phyloP scores from a whole-genome alignment of 176 grass and related monocot species.

The Thinopyrum elongatum region DNA sequence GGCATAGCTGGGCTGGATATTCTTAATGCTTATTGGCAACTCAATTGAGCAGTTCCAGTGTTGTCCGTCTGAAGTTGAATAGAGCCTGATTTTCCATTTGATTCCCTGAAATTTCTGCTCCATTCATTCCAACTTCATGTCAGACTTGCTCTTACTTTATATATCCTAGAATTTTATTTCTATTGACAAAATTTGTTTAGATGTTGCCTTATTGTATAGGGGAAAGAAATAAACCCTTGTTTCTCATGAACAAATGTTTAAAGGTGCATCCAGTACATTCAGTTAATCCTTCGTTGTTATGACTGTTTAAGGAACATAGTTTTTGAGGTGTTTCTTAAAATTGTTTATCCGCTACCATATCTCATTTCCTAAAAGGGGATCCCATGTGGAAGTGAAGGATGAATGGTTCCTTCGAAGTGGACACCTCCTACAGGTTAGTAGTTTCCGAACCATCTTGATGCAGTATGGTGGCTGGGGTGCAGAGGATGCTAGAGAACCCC shows the following conservation, averaged over 20 bases:
- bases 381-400: background rate
- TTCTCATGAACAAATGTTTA: background rate
- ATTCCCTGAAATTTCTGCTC: background rate
- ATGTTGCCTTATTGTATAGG: background rate
- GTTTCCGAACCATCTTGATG: background rate
- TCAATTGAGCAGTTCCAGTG: background rate
- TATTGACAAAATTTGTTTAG: background rate
- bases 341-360: background rate
- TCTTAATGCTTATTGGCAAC: background rate
- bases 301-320: background rate
- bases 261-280: background rate
- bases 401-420: background rate
- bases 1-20: background rate
- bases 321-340: background rate
- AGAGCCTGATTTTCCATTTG: background rate
- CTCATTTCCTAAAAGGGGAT: background rate
- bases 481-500: background rate
- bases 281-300: slow-evolving; percentile 1
- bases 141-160: background rate
- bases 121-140: background rate
- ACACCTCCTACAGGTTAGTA: background rate
- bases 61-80: background rate
- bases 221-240: background rate
- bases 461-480: background rate
- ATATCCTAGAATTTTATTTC: background rate